Evolutionary conservation across 805 yeast genomes (phyloP).

Genomic region (Metschnikowia colocasiae): DNA sequence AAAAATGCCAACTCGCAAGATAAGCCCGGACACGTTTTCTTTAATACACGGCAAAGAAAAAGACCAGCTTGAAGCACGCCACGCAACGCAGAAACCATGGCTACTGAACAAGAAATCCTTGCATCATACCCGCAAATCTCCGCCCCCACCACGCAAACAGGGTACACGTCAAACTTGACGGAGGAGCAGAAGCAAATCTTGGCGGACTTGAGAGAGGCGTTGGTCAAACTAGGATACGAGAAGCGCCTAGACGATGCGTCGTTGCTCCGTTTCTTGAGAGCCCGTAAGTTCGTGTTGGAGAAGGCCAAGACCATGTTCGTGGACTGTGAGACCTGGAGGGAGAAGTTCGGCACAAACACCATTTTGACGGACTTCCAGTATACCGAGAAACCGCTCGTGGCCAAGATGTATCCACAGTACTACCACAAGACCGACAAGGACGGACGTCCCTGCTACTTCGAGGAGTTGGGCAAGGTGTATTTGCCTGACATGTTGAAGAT

Average conservation of each 20-base stretch:
- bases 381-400: slow-evolving; percentile 88
- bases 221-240: slow-evolving; percentile 63
- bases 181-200: slow-evolving; percentile 62
- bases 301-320: slow-evolving; percentile 79
- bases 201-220: slow-evolving; percentile 51
- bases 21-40: slow-evolving; percentile 7
- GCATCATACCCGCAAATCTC: slow-evolving; percentile 69
- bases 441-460: slow-evolving; percentile 94
- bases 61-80: background rate
- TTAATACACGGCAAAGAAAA: background rate
- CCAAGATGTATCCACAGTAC: slow-evolving; percentile 90
- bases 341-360: slow-evolving; percentile 80
- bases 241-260: slow-evolving; percentile 85
- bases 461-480: slow-evolving; percentile 89
- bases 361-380: slow-evolving; percentile 85
- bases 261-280: slow-evolving; percentile 80
- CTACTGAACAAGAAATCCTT: slow-evolving; percentile 36
- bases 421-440: slow-evolving; percentile 96
- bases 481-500: slow-evolving; percentile 87
- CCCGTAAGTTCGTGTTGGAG: slow-evolving; percentile 85
- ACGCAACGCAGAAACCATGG: slow-evolving; percentile 13
- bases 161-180: slow-evolving; percentile 78
- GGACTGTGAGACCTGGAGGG: slow-evolving; percentile 89
- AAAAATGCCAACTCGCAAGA: slow-evolving; percentile 6
- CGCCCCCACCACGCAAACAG: slow-evolving; percentile 60